Evolutionary conservation across 2,329 filamentous ascomycete species (phyloP), one percentile per base, ranked within the genome.

Genomic region (Sporothrix dimorphospora): DNA sequence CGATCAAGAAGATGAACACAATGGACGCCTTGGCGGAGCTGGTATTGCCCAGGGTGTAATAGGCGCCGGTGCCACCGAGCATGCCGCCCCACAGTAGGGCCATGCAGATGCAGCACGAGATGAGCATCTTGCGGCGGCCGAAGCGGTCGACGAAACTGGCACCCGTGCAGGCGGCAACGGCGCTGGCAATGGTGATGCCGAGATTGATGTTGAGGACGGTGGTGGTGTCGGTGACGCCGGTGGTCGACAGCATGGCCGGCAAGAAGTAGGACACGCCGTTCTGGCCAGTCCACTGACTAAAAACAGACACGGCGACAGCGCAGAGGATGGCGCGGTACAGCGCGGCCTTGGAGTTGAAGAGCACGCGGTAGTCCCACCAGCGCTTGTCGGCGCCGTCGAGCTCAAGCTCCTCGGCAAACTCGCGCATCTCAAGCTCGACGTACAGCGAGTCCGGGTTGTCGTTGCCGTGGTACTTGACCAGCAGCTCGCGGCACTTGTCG

Each of bases 121-220:
- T 72, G 14, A 88, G 78, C 11, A 88, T 79, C 0, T 85, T 85
- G 7, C 89, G 85, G 55, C 89, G 86, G 19, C 88, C 87, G 4
- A 89, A 73, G 1, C 83, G 82, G 59, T 90, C 88, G 1, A 87
- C 86, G 67, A 89, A 81, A 16, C 83, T 81, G 7, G 88, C 87
- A 59, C 88, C 88, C 0, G 85, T 75, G 30, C 88, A 81, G 19
- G 87, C 85, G 0, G 81, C 84, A 1, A 84, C 75, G 72, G 85
- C 82, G 77, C 84, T 86, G 53, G 87, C 79, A 40, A 88, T 83
- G 27, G 87, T 85, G 77, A 88, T 86, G 74, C 86, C 82, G 51
- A 80, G 84, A 76, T 87, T 87, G 68, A 86, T 80, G 1, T 84
- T 84, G 21, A 90, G 81, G 0, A 83, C 80, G 11, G 79, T 84